Evolutionary conservation across 2,329 filamentous ascomycete species (phyloP).

Genomic region (Metarhizium sp.): DNA sequence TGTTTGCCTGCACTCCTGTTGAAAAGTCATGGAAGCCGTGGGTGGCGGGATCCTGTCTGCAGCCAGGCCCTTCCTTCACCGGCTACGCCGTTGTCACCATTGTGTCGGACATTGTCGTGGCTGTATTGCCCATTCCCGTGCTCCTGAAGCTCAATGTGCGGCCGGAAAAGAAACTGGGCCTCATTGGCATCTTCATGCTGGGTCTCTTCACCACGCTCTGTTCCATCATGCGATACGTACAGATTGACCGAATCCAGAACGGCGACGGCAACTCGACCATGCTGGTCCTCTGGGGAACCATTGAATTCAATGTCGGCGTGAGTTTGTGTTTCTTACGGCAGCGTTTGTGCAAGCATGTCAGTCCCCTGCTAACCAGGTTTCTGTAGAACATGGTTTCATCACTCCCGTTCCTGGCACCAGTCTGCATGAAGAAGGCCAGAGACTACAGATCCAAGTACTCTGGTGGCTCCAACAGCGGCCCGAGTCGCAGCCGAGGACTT

Average conservation of each 20-base stretch:
- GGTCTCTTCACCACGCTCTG: conserved; percentile 47
- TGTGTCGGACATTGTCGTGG: conserved; percentile 38
- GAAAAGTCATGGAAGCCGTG: conserved; percentile 35
- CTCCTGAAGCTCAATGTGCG: conserved; percentile 38
- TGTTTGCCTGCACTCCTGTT: conserved; percentile 41
- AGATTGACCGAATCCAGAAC: conserved; percentile 39
- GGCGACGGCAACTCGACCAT: conserved; percentile 46
- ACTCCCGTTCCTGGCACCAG: conserved; percentile 34
- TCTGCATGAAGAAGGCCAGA: conserved; percentile 32
- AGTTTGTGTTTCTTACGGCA: conserved; percentile 12
- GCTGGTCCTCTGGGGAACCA: conserved; percentile 46
- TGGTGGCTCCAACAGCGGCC: conserved; percentile 17
- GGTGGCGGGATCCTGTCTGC: conserved; percentile 32
- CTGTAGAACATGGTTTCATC: conserved; percentile 36
- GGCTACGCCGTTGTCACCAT: conserved; percentile 43
- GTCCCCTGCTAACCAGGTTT: neutral
- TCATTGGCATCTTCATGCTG: conserved; percentile 41
- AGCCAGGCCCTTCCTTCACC: conserved; percentile 38
- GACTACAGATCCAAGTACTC: conserved; percentile 30
- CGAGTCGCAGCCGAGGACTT: conserved; percentile 13
- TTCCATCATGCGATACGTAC: conserved; percentile 40
- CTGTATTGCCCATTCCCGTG: conserved; percentile 40
- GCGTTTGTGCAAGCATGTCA: neutral
- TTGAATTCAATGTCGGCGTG: conserved; percentile 49
- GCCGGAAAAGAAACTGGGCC: conserved; percentile 37